A percentile compares a stretch with the other conserved stretches of the same genome.
Evolutionary conservation across 805 yeast species (phyloP).

Genomic region (Novakomyces olei): DNA sequence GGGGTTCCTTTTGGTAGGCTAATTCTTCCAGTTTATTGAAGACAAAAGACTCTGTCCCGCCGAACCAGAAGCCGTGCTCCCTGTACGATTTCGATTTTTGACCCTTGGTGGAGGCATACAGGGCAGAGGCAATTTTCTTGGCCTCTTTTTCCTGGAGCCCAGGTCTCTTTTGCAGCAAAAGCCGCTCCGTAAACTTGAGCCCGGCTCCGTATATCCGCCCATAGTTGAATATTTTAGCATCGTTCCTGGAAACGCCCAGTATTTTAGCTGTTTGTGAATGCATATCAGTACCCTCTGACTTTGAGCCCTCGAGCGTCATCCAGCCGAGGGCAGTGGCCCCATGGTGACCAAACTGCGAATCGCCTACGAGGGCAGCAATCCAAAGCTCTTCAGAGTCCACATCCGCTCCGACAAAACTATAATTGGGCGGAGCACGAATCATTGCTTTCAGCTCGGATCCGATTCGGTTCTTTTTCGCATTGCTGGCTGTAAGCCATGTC

Average conservation of each 20-base stretch:
- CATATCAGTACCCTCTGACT: conserved; percentile 73
- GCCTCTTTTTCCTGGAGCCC: conserved; percentile 46
- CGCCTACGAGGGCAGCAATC: conserved; percentile 93
- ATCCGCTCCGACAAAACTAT: conserved; percentile 90
- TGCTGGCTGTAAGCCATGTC: conserved; percentile 94
- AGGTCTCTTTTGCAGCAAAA: conserved; percentile 67
- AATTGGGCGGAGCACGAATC: conserved; percentile 70
- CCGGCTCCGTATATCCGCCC: conserved; percentile 98
- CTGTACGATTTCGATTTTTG: conserved; percentile 17
- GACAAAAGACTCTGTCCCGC: conserved; percentile 84
- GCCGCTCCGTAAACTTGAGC: conserved; percentile 62
- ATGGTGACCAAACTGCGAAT: conserved; percentile 66
- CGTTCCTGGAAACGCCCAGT: conserved; percentile 68
- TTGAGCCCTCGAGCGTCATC: conserved; percentile 97
- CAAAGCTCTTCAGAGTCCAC: conserved; percentile 96
- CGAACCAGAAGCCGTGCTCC: conserved; percentile 24
- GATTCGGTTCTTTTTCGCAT: conserved; percentile 62
- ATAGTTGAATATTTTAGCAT: conserved; percentile 88
- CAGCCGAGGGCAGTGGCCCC: conserved; percentile 96
- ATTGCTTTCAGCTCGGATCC: conserved; percentile 88
- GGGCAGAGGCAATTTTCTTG: conserved; percentile 31
- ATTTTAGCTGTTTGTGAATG: conserved; percentile 87
- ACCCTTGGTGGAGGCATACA: conserved; percentile 77
- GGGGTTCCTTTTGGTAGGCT: conserved; percentile 59
- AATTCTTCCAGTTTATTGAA: conserved; percentile 74